Evolutionary conservation across 352 stramenopile species (phyloP), one percentile per base, ranked within the genome.

Genomic region (Phytophthora parvispora): DNA sequence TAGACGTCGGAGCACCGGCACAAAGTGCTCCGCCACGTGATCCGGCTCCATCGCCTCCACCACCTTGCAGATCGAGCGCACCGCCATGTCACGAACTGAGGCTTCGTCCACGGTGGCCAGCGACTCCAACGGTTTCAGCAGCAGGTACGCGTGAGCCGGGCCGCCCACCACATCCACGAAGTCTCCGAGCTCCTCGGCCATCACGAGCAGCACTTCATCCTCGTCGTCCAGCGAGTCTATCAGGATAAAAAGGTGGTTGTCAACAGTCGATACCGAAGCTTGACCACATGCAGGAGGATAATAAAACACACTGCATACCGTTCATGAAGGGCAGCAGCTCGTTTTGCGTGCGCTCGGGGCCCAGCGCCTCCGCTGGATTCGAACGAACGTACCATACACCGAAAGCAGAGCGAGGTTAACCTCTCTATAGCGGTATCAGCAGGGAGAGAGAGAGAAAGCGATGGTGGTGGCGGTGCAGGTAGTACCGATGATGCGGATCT

Each of bases 291-390:
- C 38, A 13, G 18, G n/a, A 47, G 38, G n/a, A 16, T 47, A 20
- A 47, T n/a, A n/a, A n/a, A n/a, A n/a, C n/a, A n/a, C 20, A 47
- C 18, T 24, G 3, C 27, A 54, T 71, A 96, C 92, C 92, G 64
- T 97, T 97, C 36, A 99, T 81, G 70, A 99, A 99, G 2, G 98
- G 98, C n/a, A 99, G 69, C 16, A 99, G 84, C 84, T 99, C 98
- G 40, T 97, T 86, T 48, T 92, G 82, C 56, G 94, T 98, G 38
- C 96, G 89, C 51, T 98, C 84, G 7, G 84, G 82, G 6, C 96
- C 96, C 27, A 99, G 78, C 20, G 95, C 96, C 56, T 89, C 81
- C 18, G 94, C 94, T 96, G 63, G 50, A 56, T 56, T n/a, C n/a
- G 67, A 63, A 2, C 48, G 16, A 5, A 32, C 18, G 20, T 18